Conservation (phyloP, 208 protist genomes). For the Trypanosoma theileri region DNA sequence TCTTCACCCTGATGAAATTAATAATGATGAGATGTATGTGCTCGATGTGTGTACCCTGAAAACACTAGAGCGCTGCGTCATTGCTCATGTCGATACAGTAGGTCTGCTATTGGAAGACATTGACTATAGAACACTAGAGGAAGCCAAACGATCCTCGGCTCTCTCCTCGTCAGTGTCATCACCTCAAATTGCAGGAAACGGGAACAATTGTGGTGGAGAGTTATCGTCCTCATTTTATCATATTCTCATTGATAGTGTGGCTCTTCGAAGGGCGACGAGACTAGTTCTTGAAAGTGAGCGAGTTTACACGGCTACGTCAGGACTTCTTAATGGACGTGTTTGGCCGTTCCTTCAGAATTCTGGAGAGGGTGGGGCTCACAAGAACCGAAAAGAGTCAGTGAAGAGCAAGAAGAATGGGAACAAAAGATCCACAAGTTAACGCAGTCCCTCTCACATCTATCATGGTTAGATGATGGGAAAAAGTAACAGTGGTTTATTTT, state of each 20-base stretch:
- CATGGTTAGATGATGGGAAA: too few species aligned
- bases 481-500: too few species aligned
- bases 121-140: slow-evolving; percentile 50
- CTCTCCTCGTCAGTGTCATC: slow-evolving; percentile 1
- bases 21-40: slow-evolving; percentile 13
- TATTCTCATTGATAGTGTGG: slow-evolving; percentile 41
- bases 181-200: background rate
- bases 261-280: slow-evolving; percentile 39
- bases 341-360: slow-evolving; percentile 37
- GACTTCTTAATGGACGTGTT: slow-evolving; percentile 40
- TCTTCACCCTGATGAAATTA: slow-evolving; percentile 1
- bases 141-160: slow-evolving; percentile 5
- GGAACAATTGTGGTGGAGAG: slow-evolving; percentile 14
- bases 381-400: background rate
- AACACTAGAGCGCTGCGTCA: slow-evolving; percentile 43
- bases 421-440: slow-evolving; percentile 11
- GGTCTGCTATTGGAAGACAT: slow-evolving; percentile 51
- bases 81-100: slow-evolving; percentile 45
- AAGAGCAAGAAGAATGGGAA: slow-evolving; percentile 9
- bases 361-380: background rate
- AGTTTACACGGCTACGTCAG: slow-evolving; percentile 19
- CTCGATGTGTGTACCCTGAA: slow-evolving; percentile 29
- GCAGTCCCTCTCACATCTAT: too few species aligned
- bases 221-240: slow-evolving; percentile 15
- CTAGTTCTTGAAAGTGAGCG: slow-evolving; percentile 40